phyloP scores from a whole-genome alignment of 225 moss, liverwort and hornwort genomes.

The Physcomitrium patens region DNA sequence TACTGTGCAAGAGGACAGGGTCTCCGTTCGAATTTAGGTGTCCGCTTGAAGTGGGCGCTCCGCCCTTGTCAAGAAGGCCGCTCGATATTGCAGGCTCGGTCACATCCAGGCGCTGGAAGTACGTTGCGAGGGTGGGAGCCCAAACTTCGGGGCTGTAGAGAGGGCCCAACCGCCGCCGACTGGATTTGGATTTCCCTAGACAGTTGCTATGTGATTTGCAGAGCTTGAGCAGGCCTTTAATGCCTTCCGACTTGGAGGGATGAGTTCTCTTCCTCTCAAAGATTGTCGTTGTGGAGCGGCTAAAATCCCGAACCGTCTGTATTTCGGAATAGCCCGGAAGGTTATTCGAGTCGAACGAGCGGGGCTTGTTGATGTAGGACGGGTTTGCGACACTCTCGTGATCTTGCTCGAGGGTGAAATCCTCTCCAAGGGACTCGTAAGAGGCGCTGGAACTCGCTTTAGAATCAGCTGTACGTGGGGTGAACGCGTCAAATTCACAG shows the following conservation, averaged over 20 bases:
- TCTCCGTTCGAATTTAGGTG: conserved; percentile 27
- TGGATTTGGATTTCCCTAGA: conserved; percentile 46
- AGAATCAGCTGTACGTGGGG: conserved; percentile 49
- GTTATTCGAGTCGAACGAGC: conserved; percentile 2
- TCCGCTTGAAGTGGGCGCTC: conserved; percentile 44
- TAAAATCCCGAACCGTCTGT: background rate
- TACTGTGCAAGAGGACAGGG: conserved; percentile 12
- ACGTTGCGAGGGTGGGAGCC: conserved; percentile 59
- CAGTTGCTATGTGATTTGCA: conserved; percentile 45
- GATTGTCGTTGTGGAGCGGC: background rate
- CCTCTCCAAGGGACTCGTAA: conserved; percentile 48
- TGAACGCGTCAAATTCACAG: conserved; percentile 55
- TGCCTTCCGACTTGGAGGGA: conserved; percentile 24
- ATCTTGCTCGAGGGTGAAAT: too few relatives aligned
- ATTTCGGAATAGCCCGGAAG: background rate
- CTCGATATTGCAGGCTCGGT: conserved; percentile 27
- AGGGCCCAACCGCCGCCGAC: conserved; percentile 29
- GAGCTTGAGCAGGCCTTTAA: conserved; percentile 48
- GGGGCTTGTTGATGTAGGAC: conserved; percentile 4
- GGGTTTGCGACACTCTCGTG: conserved; percentile 42
- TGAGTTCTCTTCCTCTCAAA: conserved; percentile 14
- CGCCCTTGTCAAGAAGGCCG: conserved; percentile 34
- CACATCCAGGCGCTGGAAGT: conserved; percentile 45
- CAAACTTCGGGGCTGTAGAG: conserved; percentile 50
- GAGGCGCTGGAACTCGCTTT: conserved; percentile 58